Evolutionary conservation across 2,329 filamentous ascomycete species (phyloP), one percentile per base, ranked within the genome.

Genomic region (Ophiostoma ulmi): DNA sequence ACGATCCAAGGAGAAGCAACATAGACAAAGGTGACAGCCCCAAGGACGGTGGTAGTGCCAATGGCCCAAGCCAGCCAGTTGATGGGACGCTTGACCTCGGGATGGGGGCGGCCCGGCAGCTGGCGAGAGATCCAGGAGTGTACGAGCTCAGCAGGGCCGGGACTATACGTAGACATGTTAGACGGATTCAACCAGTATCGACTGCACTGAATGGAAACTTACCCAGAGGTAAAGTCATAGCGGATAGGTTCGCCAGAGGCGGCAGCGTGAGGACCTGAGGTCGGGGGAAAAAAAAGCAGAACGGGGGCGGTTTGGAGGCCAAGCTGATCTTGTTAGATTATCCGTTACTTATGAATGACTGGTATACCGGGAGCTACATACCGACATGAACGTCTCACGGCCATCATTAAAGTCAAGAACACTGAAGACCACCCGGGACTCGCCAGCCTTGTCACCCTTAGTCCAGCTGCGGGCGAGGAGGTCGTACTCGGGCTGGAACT

Each of bases 401-500:
- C 95, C 95, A 76, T 97, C 89, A 58, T 85, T 80, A 78, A 99
- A 99, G 80, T 99, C 95, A 76, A 99, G 81, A 7, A 91, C 94
- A 35, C 87, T 90, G 80, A 94, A 96, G 64, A 98, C 79, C 74
- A 97, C 76, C 73, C 90, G 86, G 38, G 89, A 90, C 74, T 92
- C 85, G 69, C 85, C 90, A 72, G 87, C 83, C 82, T 90, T 92
- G 80, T 97, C 91, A 8, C 92, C 93, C 79, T 91, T 93, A 73
- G 85, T 85, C 95, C 95, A 99, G 81, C 91, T 95, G 80, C 88
- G 91, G 70, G 87, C 88, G 70, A 99, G 82, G 70, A 98, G 80
- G 70, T 96, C 91, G 91, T 93, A 99, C 81, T 99, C 95, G 1
- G 94, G 91, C 79, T 97, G 91, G 80, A 99, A 97, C 69, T 97